Base-by-base conservation (phyloP, 805 yeast genomes). In the Scheffersomyces ergatensis region DNA sequence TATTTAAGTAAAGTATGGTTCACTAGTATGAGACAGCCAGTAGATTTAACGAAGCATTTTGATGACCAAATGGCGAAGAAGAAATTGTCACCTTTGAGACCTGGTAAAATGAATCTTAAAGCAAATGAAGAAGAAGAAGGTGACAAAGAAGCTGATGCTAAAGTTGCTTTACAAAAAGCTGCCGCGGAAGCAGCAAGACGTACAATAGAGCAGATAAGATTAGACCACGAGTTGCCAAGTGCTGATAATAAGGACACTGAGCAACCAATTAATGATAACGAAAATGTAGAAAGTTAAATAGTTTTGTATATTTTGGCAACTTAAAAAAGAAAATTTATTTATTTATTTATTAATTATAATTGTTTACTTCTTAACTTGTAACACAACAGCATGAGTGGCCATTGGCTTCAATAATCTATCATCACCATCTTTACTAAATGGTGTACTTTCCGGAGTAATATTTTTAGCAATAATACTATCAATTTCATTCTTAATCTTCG, bases 1-100 rank as follows among this genome's bases (percentile, higher is more conserved):
- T 62, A 57, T 39, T 46, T 67, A 32, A 61, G 72, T 12, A 62
- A 65, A 26, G 42, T 69, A 3, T 69, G 74, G 74, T 14, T 29
- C 5, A 29, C 32, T n/a, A 7, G 18, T 5, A 14, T 18, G 4
- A 29, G 18, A 15, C 25, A 19, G 5, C 35, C 17, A 33, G n/a
- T 17, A 4, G 13, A 6, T 15, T 5, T 25, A 21, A 8, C 12
- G 6, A 12, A 5, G 26, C 11, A 34, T 13, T 7, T 5, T 13
- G 15, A 34, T 6, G 19, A 21, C 4, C 14, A 5, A 9, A 20
- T 7, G 6, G 6, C 8, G 19, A 32, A 34, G 18, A 34, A 34
- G 14, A 20, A 6, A 20, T 6, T 16, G 18, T 7, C 6, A 16
- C 18, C 16, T 12, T 6, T 29, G 6, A 29, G 18, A 29, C 18